These are phyloP conservation scores for Mortierella sp. DNA, from an alignment of 371 early-diverging fungal species.

Conservation along the genomic window DNA sequence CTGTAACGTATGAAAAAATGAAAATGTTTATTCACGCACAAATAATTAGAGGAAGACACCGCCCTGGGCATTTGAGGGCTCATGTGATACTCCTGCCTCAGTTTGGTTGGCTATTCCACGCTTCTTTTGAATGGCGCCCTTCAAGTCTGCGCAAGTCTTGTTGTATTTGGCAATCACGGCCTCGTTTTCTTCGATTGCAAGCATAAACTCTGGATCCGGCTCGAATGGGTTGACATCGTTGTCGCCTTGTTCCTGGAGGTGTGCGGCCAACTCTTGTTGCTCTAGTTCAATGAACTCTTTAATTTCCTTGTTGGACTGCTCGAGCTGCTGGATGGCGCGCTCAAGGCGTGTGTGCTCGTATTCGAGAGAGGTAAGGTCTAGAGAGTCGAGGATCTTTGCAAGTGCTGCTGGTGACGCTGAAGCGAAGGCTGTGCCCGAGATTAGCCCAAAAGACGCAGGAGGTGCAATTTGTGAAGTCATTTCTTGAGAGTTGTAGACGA, in stretches of 20 bases:
- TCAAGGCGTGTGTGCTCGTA: conserved; percentile 42
- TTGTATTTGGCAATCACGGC: conserved; percentile 46
- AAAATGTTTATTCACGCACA: neutral
- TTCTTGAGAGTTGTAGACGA: neutral
- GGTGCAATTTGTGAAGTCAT: conserved; percentile 43
- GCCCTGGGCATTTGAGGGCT: neutral
- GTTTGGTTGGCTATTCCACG: conserved; percentile 7
- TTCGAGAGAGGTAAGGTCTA: conserved; percentile 46
- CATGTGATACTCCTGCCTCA: neutral
- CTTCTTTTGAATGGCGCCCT: conserved; percentile 27
- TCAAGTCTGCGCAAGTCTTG: conserved; percentile 27
- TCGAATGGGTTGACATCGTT: neutral
- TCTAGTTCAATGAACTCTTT: conserved; percentile 46
- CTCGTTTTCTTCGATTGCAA: conserved; percentile 53
- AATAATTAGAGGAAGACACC: neutral
- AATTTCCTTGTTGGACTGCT: conserved; percentile 49
- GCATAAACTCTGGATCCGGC: conserved; percentile 50
- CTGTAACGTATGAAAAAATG: no score
- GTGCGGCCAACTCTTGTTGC: conserved; percentile 28
- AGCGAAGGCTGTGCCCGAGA: conserved; percentile 34
- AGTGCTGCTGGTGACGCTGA: conserved; percentile 48
- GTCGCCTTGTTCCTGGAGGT: neutral
- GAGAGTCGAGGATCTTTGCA: conserved; percentile 41
- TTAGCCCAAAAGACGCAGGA: conserved; percentile 34
- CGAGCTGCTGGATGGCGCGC: conserved; percentile 35